Conservation (phyloP, 108 stramenopile genomes). For the Epipyxis sp. region DNA sequence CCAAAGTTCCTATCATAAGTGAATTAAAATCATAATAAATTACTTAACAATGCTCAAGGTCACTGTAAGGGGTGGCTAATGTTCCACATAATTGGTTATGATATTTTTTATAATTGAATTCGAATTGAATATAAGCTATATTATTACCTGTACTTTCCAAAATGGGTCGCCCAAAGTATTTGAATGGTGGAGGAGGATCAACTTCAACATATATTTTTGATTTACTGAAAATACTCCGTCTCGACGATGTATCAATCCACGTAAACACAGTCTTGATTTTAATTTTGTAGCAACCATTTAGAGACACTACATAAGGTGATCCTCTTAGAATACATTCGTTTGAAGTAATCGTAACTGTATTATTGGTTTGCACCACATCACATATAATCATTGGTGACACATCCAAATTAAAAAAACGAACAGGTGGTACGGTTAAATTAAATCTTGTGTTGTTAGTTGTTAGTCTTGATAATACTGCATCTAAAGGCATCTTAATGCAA, state of each 20-base stretch:
- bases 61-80: no score
- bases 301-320: neutral
- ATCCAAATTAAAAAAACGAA: neutral
- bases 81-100: no score
- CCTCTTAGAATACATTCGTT: neutral
- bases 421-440: neutral
- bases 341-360: neutral
- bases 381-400: neutral
- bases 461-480: neutral
- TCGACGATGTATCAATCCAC: neutral
- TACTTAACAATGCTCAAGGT: no score
- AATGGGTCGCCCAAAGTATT: neutral
- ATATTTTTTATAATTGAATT: no score
- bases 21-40: no score
- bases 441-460: neutral
- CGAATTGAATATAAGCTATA: no score
- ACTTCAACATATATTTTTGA: neutral
- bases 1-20: neutral
- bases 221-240: neutral
- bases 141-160: conserved; percentile 24
- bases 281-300: conserved; percentile 15
- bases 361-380: neutral
- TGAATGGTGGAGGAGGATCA: conserved; percentile 5
- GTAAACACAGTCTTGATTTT: neutral
- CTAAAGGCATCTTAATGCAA: conserved; percentile 9